Evolutionary conservation across 148 eudicot species (phyloP).

Genomic region (Amaranthus hypochondriacus): DNA sequence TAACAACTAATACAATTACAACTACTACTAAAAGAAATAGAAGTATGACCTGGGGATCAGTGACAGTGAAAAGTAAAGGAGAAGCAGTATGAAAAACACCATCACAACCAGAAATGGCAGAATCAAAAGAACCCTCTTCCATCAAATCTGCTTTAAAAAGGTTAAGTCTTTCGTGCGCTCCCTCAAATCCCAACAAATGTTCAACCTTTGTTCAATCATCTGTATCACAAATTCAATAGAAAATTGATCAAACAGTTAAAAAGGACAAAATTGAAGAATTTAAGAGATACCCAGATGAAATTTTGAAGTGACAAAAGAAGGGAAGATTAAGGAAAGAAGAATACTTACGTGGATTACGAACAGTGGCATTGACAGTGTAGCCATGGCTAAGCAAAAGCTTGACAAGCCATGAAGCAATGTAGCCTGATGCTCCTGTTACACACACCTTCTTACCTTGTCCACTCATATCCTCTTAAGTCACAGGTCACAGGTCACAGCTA

Average conservation of each 20-base stretch:
- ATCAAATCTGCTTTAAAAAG: constrained; percentile 30
- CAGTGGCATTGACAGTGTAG: constrained; percentile 30
- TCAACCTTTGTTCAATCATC: constrained; percentile 29
- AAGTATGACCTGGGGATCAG: constrained; percentile 39
- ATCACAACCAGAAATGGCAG: constrained; percentile 33
- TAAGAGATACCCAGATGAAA: too few species aligned
- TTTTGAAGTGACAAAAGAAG: too few species aligned
- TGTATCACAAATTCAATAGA: background rate
- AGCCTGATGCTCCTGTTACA: too few species aligned
- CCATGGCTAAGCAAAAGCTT: too few species aligned
- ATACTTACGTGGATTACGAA: constrained; percentile 31
- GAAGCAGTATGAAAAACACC: constrained; percentile 48
- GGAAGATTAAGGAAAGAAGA: background rate
- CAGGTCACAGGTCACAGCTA: too few species aligned
- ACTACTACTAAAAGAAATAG: too few species aligned
- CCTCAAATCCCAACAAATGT: constrained; percentile 32
- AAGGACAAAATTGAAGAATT: background rate
- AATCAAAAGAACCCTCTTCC: constrained; percentile 34
- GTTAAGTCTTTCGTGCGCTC: constrained; percentile 37
- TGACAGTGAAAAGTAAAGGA: constrained; percentile 20
- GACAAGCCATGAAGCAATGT: too few species aligned
- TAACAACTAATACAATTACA: too few species aligned
- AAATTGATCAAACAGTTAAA: background rate
- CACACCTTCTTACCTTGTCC: too few species aligned
- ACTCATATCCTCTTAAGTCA: too few species aligned